A percentile compares a stretch with the other conserved stretches of the same genome.
Conservation (phyloP, 78 protist species). For the Mantamonas sphyraenae region DNA sequence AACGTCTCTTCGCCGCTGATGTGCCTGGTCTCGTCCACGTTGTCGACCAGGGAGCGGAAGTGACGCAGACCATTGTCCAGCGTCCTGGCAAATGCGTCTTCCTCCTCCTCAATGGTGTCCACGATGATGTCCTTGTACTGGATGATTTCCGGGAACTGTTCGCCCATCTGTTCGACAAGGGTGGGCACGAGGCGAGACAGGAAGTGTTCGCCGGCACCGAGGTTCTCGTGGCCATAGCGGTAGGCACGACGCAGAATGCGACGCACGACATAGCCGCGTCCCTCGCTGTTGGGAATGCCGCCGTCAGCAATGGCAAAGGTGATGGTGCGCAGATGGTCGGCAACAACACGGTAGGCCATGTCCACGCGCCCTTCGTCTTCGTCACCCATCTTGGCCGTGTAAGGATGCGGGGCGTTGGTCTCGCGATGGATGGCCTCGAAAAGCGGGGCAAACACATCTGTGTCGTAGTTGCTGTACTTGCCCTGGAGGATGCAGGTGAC, state of each 20-base stretch:
- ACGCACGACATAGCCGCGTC: conserved; percentile 88
- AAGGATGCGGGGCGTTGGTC: background rate
- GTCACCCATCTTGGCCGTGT: conserved; percentile 32
- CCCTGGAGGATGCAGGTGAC: conserved; percentile 83
- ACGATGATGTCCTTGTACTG: conserved; percentile 8
- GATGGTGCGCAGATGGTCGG: conserved; percentile 96
- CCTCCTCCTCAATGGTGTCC: conserved; percentile 69
- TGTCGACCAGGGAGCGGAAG: conserved; percentile 27
- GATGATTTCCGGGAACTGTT: conserved; percentile 71
- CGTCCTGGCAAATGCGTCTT: conserved; percentile 39
- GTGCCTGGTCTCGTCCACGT: conserved; percentile 4
- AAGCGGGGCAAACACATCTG: conserved; percentile 85
- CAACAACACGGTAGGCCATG: conserved; percentile 96
- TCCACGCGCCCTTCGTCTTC: conserved; percentile 79
- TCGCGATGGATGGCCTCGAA: conserved; percentile 70
- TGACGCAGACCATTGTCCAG: conserved; percentile 52
- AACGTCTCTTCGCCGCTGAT: conserved; percentile 63
- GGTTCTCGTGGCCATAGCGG: conserved; percentile 78
- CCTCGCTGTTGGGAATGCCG: conserved; percentile 72
- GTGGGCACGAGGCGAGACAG: conserved; percentile 59
- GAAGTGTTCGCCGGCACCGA: conserved; percentile 75
- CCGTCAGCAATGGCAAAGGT: conserved; percentile 93
- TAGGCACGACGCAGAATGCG: conserved; percentile 91
- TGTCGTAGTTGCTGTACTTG: conserved; percentile 91
- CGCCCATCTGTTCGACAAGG: conserved; percentile 66